Conservation (phyloP, 768 basidiomycete genomes). For the Termitomyces sp. region DNA sequence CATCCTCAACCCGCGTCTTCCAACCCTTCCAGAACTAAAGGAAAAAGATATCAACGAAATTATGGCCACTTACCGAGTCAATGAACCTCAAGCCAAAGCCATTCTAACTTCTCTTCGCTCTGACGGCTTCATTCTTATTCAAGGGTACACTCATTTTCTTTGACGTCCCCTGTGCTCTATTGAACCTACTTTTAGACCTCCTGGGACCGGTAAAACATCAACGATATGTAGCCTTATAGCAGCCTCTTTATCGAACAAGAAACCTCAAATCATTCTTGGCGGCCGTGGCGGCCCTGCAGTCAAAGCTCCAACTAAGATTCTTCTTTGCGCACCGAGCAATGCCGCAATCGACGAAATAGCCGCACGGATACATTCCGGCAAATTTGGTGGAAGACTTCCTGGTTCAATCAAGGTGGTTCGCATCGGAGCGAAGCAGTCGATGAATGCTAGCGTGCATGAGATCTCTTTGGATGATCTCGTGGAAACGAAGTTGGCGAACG, state of each 20-base stretch:
- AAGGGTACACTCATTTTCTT: conserved; percentile 59
- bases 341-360: conserved; percentile 98
- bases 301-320: conserved; percentile 50
- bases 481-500: conserved; percentile 60
- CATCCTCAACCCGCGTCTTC: conserved; percentile 65
- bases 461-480: conserved; percentile 85
- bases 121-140: conserved; percentile 84
- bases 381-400: conserved; percentile 48
- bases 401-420: conserved; percentile 80
- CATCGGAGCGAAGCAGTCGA: conserved; percentile 71
- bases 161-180: background rate
- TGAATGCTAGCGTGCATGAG: conserved; percentile 78
- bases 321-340: conserved; percentile 96
- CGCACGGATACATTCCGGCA: conserved; percentile 77
- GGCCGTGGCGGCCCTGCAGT: conserved; percentile 42
- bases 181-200: conserved; percentile 53
- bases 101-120: conserved; percentile 69
- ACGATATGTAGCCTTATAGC: conserved; percentile 95
- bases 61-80: conserved; percentile 71
- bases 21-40: conserved; percentile 39
- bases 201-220: conserved; percentile 97
- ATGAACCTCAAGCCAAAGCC: conserved; percentile 92
- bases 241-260: conserved; percentile 64
- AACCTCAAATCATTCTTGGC: conserved; percentile 48
- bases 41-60: conserved; percentile 49